These are phyloP conservation scores for Coemansia reversa DNA, from an alignment of 192 early-diverging fungal species.

Conservation along the genomic window DNA sequence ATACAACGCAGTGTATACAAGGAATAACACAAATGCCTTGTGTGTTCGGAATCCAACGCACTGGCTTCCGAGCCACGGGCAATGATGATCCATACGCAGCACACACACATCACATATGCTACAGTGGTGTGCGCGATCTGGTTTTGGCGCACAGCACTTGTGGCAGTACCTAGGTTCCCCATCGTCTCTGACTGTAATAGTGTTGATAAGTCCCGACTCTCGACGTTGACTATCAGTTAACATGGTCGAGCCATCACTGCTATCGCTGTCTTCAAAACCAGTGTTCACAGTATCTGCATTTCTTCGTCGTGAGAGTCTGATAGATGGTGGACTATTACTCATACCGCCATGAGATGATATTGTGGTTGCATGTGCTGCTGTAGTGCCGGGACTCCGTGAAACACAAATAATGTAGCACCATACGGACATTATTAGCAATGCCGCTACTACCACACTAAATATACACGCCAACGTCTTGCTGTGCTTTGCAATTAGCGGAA, in stretches of 20 bases:
- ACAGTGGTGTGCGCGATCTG: conserved; percentile 79
- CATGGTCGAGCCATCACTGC: conserved; percentile 18
- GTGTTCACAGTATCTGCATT: conserved; percentile 10
- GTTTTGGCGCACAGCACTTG: conserved; percentile 65
- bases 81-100: conserved; percentile 78
- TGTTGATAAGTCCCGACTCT: conserved; percentile 33
- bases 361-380: not conserved
- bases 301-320: conserved; percentile 12
- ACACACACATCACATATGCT: conserved; percentile 73
- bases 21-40: conserved; percentile 71
- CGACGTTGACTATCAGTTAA: conserved; percentile 35
- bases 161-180: conserved; percentile 53
- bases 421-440: conserved; percentile 13
- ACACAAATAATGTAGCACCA: conserved; percentile 48
- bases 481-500: conserved; percentile 24
- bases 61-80: conserved; percentile 75
- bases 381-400: conserved; percentile 28
- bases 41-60: conserved; percentile 78
- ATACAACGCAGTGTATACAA: conserved; percentile 37
- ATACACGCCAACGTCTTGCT: conserved; percentile 1
- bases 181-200: conserved; percentile 47
- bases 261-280: conserved; percentile 4
- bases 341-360: conserved; percentile 16
- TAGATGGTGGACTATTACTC: conserved; percentile 11
- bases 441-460: not conserved